phyloP scores from a whole-genome alignment of 1,284 basidiomycete genomes.

The Trametes versicolor region DNA sequence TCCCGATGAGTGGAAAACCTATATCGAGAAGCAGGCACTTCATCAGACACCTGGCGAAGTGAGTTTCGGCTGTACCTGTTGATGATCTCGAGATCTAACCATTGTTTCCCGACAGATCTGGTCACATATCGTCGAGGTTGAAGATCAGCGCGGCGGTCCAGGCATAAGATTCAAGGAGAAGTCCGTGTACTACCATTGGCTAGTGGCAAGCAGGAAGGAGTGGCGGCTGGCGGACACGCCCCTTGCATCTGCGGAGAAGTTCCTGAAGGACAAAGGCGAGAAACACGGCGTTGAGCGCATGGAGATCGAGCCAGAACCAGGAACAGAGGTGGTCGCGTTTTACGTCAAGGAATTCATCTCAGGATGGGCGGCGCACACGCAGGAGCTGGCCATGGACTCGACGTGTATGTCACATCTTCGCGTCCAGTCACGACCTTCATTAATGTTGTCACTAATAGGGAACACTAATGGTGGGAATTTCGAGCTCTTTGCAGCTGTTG shows the following conservation, averaged over 20 bases:
- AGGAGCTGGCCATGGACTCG: slow-evolving; percentile 32
- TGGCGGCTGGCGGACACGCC: slow-evolving; percentile 24
- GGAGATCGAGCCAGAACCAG: slow-evolving; percentile 18
- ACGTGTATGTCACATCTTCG: slow-evolving; percentile 19
- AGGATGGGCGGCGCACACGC: slow-evolving; percentile 24
- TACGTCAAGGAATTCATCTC: slow-evolving; percentile 26
- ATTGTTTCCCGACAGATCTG: too few species aligned
- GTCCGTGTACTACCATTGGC: too few species aligned
- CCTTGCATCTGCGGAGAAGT: slow-evolving; percentile 16
- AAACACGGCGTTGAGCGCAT: slow-evolving; percentile 10
- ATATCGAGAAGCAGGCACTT: slow-evolving; percentile 7
- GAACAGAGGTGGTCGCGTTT: slow-evolving; percentile 24
- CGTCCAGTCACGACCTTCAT: background rate
- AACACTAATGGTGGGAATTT: slow-evolving; percentile 31
- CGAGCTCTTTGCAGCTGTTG: slow-evolving; percentile 33
- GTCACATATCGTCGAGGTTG: too few species aligned
- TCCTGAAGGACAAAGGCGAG: background rate
- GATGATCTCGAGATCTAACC: too few species aligned
- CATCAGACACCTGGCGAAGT: slow-evolving; percentile 4
- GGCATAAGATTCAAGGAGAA: too few species aligned
- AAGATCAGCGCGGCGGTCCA: too few species aligned
- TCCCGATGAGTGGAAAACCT: slow-evolving; percentile 11
- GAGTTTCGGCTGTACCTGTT: background rate
- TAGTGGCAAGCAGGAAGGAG: too few species aligned
- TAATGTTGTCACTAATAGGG: slow-evolving; percentile 11